Percentiles rank a stretch among this genome's conserved stretches.
Conservation (phyloP, 305 asterid species). For the Fraxinus sp. region DNA sequence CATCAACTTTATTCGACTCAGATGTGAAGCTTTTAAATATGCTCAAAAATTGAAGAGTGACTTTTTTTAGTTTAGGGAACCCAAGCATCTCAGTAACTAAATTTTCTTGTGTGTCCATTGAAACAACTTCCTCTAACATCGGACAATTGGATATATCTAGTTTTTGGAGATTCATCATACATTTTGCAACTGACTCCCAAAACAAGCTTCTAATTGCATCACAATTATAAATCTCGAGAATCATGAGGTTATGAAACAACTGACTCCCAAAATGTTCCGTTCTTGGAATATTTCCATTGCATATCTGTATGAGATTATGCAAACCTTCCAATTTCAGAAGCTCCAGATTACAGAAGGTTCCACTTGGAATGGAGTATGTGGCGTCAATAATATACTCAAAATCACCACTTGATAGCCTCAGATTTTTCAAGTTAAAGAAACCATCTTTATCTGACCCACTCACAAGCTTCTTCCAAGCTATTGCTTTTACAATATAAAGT, state of each 20-base stretch:
- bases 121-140: constrained; percentile 13
- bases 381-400: not conserved
- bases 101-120: not conserved
- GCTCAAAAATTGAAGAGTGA: not conserved
- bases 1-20: not conserved
- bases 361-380: not conserved
- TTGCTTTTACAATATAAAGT: not conserved
- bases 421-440: not conserved
- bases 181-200: not conserved
- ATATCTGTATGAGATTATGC: not conserved
- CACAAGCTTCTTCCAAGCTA: not conserved
- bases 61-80: constrained; percentile 8
- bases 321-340: not conserved
- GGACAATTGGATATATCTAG: not conserved
- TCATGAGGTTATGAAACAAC: not conserved
- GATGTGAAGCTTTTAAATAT: not conserved
- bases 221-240: not conserved
- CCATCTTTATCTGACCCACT: not conserved
- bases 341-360: not conserved
- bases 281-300: not conserved
- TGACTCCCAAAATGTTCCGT: not conserved
- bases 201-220: constrained; percentile 6
- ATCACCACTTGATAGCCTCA: not conserved
- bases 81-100: not conserved
- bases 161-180: constrained; percentile 13